phyloP scores from a whole-genome alignment of 768 basidiomycete genomes.

The Leccinum pellstonianum region DNA sequence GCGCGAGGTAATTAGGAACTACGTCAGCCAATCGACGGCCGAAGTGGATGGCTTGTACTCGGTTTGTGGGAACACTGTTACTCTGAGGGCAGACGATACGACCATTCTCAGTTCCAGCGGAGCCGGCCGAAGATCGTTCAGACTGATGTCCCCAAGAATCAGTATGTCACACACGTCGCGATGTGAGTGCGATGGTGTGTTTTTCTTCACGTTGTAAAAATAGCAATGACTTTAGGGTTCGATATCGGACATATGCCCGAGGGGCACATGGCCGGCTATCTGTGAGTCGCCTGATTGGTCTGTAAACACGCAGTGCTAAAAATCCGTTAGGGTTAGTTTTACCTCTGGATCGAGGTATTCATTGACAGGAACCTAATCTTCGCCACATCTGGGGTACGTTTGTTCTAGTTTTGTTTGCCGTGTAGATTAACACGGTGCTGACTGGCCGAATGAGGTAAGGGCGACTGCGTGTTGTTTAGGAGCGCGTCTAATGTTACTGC shows the following conservation, averaged over 20 bases:
- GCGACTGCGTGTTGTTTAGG: not conserved
- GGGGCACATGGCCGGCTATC: constrained; percentile 39
- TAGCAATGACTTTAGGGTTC: constrained; percentile 17
- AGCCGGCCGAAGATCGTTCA: constrained; percentile 38
- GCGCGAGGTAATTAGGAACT: constrained; percentile 33
- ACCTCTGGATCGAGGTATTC: not conserved
- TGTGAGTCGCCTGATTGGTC: constrained; percentile 24
- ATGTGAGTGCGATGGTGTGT: constrained; percentile 19
- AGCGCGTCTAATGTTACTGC: not conserved
- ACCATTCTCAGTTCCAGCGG: constrained; percentile 31
- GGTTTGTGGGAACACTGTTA: constrained; percentile 42
- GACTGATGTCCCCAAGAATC: constrained; percentile 29
- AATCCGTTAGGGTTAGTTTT: constrained; percentile 25
- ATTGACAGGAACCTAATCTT: not conserved
- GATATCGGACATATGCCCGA: constrained; percentile 39
- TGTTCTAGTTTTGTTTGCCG: not conserved
- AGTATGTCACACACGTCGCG: constrained; percentile 35
- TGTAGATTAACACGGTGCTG: constrained; percentile 10
- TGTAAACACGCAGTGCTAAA: not conserved
- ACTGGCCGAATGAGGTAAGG: constrained; percentile 28
- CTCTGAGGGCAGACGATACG: constrained; percentile 32
- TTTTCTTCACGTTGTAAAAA: not conserved
- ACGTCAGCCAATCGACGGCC: constrained; percentile 49
- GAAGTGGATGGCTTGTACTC: constrained; percentile 54
- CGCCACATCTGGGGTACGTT: constrained; percentile 23